Evolutionary conservation across 768 basidiomycete genomes (phyloP), one percentile per base, ranked within the genome.

Genomic region (Mycena alexandri): DNA sequence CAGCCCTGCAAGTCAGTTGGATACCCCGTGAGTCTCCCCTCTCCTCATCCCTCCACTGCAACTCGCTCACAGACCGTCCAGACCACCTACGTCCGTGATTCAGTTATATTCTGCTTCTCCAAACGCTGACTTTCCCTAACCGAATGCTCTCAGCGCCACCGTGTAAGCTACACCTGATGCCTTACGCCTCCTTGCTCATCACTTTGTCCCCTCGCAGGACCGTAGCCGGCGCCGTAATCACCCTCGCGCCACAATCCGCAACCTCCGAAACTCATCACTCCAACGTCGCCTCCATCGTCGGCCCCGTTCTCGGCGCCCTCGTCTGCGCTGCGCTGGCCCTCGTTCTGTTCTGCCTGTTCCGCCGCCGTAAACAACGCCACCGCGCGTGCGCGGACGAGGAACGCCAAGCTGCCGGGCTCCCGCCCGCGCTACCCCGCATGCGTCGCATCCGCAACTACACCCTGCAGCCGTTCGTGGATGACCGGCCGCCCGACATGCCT

Each of bases 251-350:
- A 14, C 47, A 50, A 41, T 36, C 60, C 14, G 25, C 66, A 14
- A 10, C 70, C 34, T 44, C 65, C 24, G 17, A 61, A 1, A 0
- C 52, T 16, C 58, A 65, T 63, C 59, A 53, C 25, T 42, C 42
- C 34, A 63, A 69, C 29, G 63, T 72, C 50, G 79, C 76, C 13
- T 69, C 69, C 13, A 77, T 82, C 29, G 71, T 75, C 10, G 81
- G 80, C n/a, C 75, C 69, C 24, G 69, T 78, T 16, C 29, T 80
- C 44, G 78, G 77, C 22, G 58, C 24, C 2, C 51, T 80, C 34
- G 52, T 72, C 34, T 63, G 75, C 24, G 42, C 68, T 8, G 55
- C 68, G 9, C 60, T 76, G 51, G 29, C 29, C 0, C 41, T 67
- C 29, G 14, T 67, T 43, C 14, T 47, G 10, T 56, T 74, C 38